Conservation (phyloP, 148 eudicot genomes). For the Gaultheria prostrata region DNA sequence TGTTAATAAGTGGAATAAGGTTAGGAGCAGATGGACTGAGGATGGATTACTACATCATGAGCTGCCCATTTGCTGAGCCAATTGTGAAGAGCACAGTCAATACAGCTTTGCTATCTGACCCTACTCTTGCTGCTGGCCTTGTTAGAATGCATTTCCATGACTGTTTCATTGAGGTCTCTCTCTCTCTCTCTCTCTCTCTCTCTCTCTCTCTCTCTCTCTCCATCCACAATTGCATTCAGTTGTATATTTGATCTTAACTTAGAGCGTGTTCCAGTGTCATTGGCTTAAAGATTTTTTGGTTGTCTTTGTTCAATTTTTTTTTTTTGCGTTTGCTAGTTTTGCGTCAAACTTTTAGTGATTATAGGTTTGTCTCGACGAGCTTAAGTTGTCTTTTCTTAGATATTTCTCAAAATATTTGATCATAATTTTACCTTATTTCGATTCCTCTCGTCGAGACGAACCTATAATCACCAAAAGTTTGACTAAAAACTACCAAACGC, state of each 20-base stretch:
- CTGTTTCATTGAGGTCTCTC: conserved; percentile 52
- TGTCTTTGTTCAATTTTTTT: too few species aligned
- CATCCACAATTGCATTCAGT: neutral
- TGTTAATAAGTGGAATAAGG: conserved; percentile 17
- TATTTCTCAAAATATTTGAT: too few species aligned
- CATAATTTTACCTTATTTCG: too few species aligned
- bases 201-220: neutral
- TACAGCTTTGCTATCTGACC: conserved; percentile 46
- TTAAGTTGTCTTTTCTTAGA: too few species aligned
- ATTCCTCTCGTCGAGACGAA: too few species aligned
- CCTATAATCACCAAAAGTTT: too few species aligned
- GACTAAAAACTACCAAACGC: too few species aligned
- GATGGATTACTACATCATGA: conserved; percentile 50
- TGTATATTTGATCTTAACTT: neutral
- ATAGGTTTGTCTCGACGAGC: too few species aligned
- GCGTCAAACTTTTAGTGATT: too few species aligned
- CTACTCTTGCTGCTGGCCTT: conserved; percentile 56
- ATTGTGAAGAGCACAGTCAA: conserved; percentile 39
- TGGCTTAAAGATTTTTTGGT: too few species aligned
- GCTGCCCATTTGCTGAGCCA: conserved; percentile 45
- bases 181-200: conserved; percentile 3
- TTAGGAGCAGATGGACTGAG: conserved; percentile 34
- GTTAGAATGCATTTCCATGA: conserved; percentile 60
- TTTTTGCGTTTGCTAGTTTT: too few species aligned
- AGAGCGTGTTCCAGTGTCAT: too few species aligned